Conservation (phyloP, 768 basidiomycete genomes). For the Roridomyces roridus region DNA sequence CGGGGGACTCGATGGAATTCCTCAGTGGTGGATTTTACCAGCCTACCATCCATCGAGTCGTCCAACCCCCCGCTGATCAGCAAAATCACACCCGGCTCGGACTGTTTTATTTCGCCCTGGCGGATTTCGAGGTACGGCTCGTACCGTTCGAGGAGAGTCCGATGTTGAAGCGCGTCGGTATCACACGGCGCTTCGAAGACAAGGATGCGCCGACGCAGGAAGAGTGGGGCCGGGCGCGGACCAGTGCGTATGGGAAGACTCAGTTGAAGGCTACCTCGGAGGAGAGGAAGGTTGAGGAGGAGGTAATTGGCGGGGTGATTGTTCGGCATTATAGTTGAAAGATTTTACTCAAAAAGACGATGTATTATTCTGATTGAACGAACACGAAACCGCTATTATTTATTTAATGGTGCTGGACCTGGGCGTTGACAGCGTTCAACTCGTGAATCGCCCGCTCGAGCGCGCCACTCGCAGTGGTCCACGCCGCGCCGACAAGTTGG, state of each 20-base stretch:
- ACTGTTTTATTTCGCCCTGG: constrained; percentile 61
- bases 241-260: constrained; percentile 55
- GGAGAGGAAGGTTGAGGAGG: constrained; percentile 57
- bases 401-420: too few species aligned
- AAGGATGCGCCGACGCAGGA: constrained; percentile 56
- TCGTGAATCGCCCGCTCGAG: too few species aligned
- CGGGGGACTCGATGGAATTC: too few species aligned
- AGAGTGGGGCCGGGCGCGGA: constrained; percentile 57
- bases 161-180: constrained; percentile 51
- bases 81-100: constrained; percentile 55
- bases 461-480: too few species aligned
- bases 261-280: constrained; percentile 42
- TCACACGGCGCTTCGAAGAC: constrained; percentile 43
- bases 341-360: too few species aligned
- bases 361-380: too few species aligned
- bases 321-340: constrained; percentile 64
- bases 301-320: constrained; percentile 58
- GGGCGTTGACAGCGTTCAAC: too few species aligned
- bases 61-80: constrained; percentile 64
- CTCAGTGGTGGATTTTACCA: too few species aligned
- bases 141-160: constrained; percentile 53
- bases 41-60: too few species aligned
- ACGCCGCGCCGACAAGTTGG: too few species aligned
- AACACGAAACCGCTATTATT: too few species aligned
- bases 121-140: constrained; percentile 56